These are phyloP conservation scores for Nitzschia inconspicua DNA, from an alignment of 108 stramenopile genomes.

Conservation along the genomic window DNA sequence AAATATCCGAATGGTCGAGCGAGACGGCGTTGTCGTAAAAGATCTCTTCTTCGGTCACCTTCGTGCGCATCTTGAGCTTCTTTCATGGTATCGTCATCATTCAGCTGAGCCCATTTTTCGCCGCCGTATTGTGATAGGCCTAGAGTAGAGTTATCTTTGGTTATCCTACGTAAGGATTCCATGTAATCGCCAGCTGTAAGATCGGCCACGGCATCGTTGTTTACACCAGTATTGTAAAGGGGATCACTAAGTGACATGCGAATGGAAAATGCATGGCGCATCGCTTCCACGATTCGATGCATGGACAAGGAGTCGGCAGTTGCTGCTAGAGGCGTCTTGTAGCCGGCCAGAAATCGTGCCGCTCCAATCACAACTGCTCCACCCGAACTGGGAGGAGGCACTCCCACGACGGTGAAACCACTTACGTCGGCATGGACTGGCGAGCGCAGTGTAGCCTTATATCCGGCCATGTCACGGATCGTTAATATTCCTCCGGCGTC, in stretches of 20 bases:
- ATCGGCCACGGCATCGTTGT: slow-evolving; percentile 46
- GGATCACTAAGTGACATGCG: slow-evolving; percentile 86
- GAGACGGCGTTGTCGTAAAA: slow-evolving; percentile 16
- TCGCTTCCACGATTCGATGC: slow-evolving; percentile 71
- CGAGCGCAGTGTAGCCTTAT: slow-evolving; percentile 45
- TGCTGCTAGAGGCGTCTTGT: slow-evolving; percentile 36
- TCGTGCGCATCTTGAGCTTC: slow-evolving; percentile 48
- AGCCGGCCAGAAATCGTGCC: slow-evolving; percentile 59
- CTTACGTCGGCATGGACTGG: slow-evolving; percentile 43
- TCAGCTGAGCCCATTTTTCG: slow-evolving; percentile 62
- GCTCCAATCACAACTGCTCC: slow-evolving; percentile 76
- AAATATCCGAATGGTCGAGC: slow-evolving; percentile 59
- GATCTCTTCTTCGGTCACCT: slow-evolving; percentile 41
- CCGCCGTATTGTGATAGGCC: slow-evolving; percentile 57
- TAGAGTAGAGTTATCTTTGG: slow-evolving; percentile 36
- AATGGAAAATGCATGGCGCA: slow-evolving; percentile 78
- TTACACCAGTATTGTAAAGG: slow-evolving; percentile 33
- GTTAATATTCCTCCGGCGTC: slow-evolving; percentile 72
- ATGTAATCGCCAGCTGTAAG: slow-evolving; percentile 52
- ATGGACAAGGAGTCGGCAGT: slow-evolving; percentile 51
- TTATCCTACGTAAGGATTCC: slow-evolving; percentile 43
- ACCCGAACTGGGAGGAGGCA: slow-evolving; percentile 81
- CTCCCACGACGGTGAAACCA: slow-evolving; percentile 62
- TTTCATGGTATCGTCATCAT: slow-evolving; percentile 31
- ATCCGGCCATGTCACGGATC: slow-evolving; percentile 50